phyloP scores from a whole-genome alignment of 1,284 basidiomycete species.

The Ustilago sp. region DNA sequence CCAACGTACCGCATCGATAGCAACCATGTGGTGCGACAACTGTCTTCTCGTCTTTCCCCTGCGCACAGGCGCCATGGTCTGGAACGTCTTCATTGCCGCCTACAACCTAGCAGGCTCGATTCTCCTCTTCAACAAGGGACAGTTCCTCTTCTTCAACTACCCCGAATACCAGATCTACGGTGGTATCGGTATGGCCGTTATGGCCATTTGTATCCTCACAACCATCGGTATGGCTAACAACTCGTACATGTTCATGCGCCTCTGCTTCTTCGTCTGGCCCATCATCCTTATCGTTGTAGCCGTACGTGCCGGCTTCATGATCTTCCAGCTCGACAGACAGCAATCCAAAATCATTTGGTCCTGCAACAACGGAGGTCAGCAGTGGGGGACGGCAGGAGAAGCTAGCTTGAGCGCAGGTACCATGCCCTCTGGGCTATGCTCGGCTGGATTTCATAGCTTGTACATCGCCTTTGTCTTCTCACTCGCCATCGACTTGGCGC shows the following conservation, averaged over 20 bases:
- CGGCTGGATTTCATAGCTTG: slow-evolving; percentile 76
- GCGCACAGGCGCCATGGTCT: slow-evolving; percentile 77
- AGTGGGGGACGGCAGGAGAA: slow-evolving; percentile 75
- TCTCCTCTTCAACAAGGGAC: slow-evolving; percentile 77
- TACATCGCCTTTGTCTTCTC: slow-evolving; percentile 78
- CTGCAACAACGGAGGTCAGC: slow-evolving; percentile 78
- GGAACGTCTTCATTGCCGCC: slow-evolving; percentile 76
- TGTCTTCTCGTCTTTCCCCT: slow-evolving; percentile 59
- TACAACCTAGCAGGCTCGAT: slow-evolving; percentile 80
- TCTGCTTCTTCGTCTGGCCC: slow-evolving; percentile 79
- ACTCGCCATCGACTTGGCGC: slow-evolving; percentile 77
- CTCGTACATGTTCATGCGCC: slow-evolving; percentile 78
- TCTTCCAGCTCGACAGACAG: slow-evolving; percentile 63
- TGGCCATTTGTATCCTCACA: slow-evolving; percentile 74
- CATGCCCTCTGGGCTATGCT: slow-evolving; percentile 77
- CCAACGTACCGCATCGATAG: background rate
- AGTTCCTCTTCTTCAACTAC: slow-evolving; percentile 78
- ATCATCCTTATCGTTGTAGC: slow-evolving; percentile 78
- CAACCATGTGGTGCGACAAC: slow-evolving; percentile 63
- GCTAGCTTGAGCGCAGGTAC: slow-evolving; percentile 69
- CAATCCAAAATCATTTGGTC: slow-evolving; percentile 75
- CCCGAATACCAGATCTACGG: slow-evolving; percentile 80
- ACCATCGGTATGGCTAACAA: slow-evolving; percentile 79
- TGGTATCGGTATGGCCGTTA: slow-evolving; percentile 77
- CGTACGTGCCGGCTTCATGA: slow-evolving; percentile 80